phyloP scores from a whole-genome alignment of 2,329 filamentous ascomycete genomes.

The Xylariales sp. region DNA sequence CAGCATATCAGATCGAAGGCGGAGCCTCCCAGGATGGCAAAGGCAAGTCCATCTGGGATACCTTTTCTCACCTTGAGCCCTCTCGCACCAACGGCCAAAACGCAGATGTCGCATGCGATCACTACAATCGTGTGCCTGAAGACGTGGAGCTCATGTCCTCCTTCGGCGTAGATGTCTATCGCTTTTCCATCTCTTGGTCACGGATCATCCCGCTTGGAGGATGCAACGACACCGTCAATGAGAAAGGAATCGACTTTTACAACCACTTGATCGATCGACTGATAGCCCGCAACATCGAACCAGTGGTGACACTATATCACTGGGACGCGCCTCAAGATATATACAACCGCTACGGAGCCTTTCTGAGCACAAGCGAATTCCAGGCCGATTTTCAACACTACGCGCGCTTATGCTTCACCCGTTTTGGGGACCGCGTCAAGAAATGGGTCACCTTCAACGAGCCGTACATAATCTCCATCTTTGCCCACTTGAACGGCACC shows the following conservation, averaged over 20 bases:
- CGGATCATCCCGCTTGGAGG: constrained; percentile 62
- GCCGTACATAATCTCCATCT: constrained; percentile 31
- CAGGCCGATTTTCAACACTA: constrained; percentile 30
- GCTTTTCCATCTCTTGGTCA: constrained; percentile 62
- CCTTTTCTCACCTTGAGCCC: constrained; percentile 33
- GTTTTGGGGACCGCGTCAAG: constrained; percentile 29
- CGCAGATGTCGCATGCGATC: constrained; percentile 43
- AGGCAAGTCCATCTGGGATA: constrained; percentile 39
- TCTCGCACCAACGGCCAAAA: constrained; percentile 33
- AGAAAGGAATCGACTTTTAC: constrained; percentile 57
- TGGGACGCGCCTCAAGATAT: constrained; percentile 46
- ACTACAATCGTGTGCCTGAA: constrained; percentile 37
- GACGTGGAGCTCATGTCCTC: constrained; percentile 57
- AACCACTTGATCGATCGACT: constrained; percentile 56
- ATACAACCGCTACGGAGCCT: constrained; percentile 30
- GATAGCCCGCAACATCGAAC: constrained; percentile 50
- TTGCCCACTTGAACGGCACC: constrained; percentile 27
- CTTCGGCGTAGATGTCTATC: constrained; percentile 55
- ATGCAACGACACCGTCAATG: constrained; percentile 57
- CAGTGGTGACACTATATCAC: constrained; percentile 61
- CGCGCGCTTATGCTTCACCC: constrained; percentile 29
- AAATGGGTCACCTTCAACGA: constrained; percentile 37
- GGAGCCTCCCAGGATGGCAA: constrained; percentile 34
- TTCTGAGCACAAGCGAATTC: constrained; percentile 25
- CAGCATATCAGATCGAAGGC: constrained; percentile 41